These are phyloP conservation scores for Fusarium guadeloupense DNA, from an alignment of 2,329 filamentous ascomycete genomes.

Conservation along the genomic window DNA sequence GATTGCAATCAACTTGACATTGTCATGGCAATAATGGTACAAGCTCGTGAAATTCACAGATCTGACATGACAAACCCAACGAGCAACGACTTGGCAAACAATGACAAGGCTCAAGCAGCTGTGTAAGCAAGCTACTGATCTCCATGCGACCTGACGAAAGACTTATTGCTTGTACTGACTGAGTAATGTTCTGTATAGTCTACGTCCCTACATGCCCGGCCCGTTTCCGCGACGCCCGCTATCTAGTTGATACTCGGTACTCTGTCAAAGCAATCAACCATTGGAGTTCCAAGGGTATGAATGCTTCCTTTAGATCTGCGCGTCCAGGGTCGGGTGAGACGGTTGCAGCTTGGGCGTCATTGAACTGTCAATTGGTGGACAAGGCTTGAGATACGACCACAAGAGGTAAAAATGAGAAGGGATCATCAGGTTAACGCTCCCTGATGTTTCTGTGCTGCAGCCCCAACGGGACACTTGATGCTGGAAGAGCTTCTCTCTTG, in stretches of 20 bases:
- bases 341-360: slow-evolving; percentile 21
- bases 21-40: not conserved
- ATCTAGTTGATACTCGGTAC: slow-evolving; percentile 19
- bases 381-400: slow-evolving; percentile 25
- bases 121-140: not conserved
- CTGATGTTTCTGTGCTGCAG: slow-evolving; percentile 30
- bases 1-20: too few relatives aligned
- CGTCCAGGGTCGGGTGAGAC: slow-evolving; percentile 20
- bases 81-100: slow-evolving; percentile 5
- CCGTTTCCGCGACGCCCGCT: slow-evolving; percentile 42
- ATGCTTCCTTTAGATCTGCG: slow-evolving; percentile 15
- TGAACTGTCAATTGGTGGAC: slow-evolving; percentile 26
- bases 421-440: slow-evolving; percentile 37
- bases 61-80: not conserved
- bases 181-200: too few relatives aligned
- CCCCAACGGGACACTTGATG: slow-evolving; percentile 26
- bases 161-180: not conserved
- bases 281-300: slow-evolving; percentile 2
- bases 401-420: slow-evolving; percentile 27
- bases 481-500: slow-evolving; percentile 18
- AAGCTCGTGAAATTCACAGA: not conserved
- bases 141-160: slow-evolving; percentile 15
- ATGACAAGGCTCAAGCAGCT: not conserved
- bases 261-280: slow-evolving; percentile 3
- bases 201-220: slow-evolving; percentile 24